Percentiles rank a stretch among this genome's conserved stretches.
These are phyloP conservation scores for Diaporthe humulicola DNA, from an alignment of 2,329 filamentous ascomycete species.

Conservation along the genomic window DNA sequence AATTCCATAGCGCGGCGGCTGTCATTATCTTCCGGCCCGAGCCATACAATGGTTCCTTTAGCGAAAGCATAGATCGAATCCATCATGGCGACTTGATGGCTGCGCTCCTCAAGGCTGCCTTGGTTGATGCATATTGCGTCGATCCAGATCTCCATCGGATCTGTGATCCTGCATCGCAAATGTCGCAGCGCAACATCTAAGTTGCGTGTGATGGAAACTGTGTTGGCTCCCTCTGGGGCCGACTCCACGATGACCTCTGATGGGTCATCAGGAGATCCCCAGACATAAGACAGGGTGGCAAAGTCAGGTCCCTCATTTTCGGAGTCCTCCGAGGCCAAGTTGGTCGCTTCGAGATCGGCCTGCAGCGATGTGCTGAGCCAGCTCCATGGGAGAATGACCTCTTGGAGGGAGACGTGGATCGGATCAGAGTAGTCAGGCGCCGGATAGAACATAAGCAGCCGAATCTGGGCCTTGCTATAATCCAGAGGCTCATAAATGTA, in stretches of 20 bases:
- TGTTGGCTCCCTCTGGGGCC: background rate
- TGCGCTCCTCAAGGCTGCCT: background rate
- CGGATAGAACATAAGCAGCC: background rate
- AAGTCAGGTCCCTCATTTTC: background rate
- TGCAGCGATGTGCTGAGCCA: background rate
- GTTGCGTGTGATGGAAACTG: background rate
- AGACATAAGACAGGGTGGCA: background rate
- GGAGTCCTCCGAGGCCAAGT: background rate
- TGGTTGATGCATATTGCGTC: constrained; percentile 15
- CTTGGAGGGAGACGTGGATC: background rate
- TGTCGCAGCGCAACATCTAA: background rate
- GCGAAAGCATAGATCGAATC: background rate
- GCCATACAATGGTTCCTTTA: background rate
- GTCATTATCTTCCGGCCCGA: background rate
- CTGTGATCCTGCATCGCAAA: background rate
- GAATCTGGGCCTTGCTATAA: background rate
- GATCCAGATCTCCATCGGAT: background rate
- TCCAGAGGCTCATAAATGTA: constrained; percentile 12
- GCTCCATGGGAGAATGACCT: background rate
- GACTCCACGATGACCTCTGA: background rate
- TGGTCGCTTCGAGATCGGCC: background rate
- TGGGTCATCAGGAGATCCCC: constrained; percentile 3
- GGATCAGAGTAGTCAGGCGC: background rate
- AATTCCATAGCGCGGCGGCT: background rate
- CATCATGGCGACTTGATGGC: constrained; percentile 4